These are phyloP conservation scores for Nephelium lappaceum DNA, from an alignment of 345 rosid genomes.

Conservation along the genomic window DNA sequence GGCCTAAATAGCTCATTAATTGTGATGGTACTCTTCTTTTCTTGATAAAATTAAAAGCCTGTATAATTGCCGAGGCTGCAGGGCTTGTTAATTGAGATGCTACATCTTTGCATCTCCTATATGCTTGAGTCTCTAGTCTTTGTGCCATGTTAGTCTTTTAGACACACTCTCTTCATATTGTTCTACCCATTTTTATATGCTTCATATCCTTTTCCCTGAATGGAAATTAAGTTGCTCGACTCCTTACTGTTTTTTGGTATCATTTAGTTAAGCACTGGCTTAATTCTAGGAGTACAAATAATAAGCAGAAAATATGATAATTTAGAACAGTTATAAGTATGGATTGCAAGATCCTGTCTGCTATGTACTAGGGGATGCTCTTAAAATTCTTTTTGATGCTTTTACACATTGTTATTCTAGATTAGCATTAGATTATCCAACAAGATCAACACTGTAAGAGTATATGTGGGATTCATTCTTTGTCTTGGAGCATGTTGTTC, in stretches of 20 bases:
- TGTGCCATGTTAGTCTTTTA: background rate
- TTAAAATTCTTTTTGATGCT: too few species aligned
- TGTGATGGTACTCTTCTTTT: slow-evolving; percentile 65
- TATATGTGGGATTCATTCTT: too few species aligned
- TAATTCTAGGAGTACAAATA: background rate
- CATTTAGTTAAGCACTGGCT: background rate
- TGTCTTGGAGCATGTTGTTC: background rate
- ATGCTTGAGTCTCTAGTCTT: background rate
- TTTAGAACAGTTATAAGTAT: background rate
- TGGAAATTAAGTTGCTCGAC: background rate
- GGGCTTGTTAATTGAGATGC: too few species aligned
- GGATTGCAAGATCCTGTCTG: background rate
- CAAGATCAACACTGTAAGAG: background rate
- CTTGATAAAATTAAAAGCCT: slow-evolving; percentile 13
- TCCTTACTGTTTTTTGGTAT: background rate
- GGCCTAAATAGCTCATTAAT: slow-evolving; percentile 64
- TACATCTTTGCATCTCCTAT: background rate
- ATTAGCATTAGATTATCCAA: background rate
- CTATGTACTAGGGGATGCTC: background rate
- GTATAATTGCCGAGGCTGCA: slow-evolving; percentile 6
- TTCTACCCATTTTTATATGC: background rate
- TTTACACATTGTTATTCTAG: background rate
- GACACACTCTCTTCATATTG: background rate
- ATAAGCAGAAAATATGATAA: background rate
- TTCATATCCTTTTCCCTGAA: background rate